Evolutionary conservation across 2,329 filamentous ascomycete genomes (phyloP).

Genomic region (Penicillium sp.): DNA sequence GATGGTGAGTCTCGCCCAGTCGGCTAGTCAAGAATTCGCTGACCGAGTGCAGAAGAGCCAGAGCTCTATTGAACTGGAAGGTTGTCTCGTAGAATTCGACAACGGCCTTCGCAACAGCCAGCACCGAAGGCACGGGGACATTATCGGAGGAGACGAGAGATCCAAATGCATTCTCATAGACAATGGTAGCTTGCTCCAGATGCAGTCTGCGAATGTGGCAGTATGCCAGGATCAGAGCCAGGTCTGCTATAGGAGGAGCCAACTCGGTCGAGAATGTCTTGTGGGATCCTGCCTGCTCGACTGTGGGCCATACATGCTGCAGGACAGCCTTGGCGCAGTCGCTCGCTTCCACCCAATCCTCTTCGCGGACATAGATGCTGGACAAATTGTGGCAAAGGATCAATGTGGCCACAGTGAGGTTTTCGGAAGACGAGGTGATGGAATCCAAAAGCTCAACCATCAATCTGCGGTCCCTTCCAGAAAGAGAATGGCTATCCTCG

Average conservation of each 20-base stretch:
- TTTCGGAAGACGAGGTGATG: conserved; percentile 28
- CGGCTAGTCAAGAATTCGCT: conserved; percentile 34
- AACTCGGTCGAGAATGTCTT: conserved; percentile 30
- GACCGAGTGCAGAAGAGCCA: conserved; percentile 31
- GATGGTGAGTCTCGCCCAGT: conserved; percentile 40
- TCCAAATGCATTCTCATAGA: conserved; percentile 38
- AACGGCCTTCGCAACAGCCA: conserved; percentile 35
- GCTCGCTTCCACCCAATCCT: conserved; percentile 31
- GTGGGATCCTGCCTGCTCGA: conserved; percentile 31
- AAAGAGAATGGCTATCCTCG: conserved; percentile 22
- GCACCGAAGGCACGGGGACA: conserved; percentile 32
- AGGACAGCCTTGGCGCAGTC: conserved; percentile 31
- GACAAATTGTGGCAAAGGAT: conserved; percentile 33
- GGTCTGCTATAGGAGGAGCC: conserved; percentile 33
- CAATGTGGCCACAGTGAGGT: conserved; percentile 28
- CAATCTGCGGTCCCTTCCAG: conserved; percentile 29
- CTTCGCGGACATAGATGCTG: conserved; percentile 32
- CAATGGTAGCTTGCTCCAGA: conserved; percentile 27
- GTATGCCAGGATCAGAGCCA: conserved; percentile 35
- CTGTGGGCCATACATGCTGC: conserved; percentile 34
- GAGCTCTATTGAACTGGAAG: conserved; percentile 36
- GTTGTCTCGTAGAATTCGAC: conserved; percentile 40
- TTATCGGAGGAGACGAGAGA: conserved; percentile 32
- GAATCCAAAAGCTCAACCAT: conserved; percentile 34
- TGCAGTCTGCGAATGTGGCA: conserved; percentile 36